phyloP scores from a whole-genome alignment of 2,329 filamentous ascomycete species.

The Orbilia oligospora region DNA sequence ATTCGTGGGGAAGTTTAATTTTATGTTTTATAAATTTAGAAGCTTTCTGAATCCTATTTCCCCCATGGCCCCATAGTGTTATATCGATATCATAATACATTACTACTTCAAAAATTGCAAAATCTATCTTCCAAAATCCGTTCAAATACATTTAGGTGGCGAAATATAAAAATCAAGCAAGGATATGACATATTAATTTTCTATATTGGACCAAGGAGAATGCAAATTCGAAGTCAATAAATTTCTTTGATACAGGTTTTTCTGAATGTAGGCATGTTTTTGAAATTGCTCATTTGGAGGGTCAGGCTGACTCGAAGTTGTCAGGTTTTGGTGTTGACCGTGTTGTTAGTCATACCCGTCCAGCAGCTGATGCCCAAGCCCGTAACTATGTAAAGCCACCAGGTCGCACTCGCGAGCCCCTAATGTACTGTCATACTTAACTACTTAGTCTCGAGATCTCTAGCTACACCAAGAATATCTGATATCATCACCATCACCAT shows the following conservation, averaged over 20 bases:
- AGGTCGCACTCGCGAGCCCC: not conserved
- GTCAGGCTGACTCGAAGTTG: slow-evolving; percentile 15
- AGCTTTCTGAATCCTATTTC: too few relatives aligned
- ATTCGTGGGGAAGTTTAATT: too few relatives aligned
- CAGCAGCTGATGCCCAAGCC: slow-evolving; percentile 32
- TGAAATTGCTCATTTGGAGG: slow-evolving; percentile 47
- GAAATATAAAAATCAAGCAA: too few relatives aligned
- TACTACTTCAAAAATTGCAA: too few relatives aligned
- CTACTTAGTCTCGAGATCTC: not conserved
- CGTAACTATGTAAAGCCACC: not conserved
- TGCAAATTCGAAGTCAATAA: not conserved
- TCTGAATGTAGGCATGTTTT: not conserved
- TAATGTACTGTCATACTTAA: too few relatives aligned
- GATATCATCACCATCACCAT: slow-evolving; percentile 10
- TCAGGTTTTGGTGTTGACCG: slow-evolving; percentile 35
- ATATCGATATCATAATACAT: too few relatives aligned
- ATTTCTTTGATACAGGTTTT: not conserved
- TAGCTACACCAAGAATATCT: not conserved
- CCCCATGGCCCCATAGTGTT: too few relatives aligned
- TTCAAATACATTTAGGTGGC: too few relatives aligned
- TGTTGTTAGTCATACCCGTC: slow-evolving; percentile 51
- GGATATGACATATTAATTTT: not conserved
- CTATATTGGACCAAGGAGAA: too few relatives aligned
- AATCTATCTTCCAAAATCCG: too few relatives aligned
- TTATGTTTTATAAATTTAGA: too few relatives aligned